A percentile compares a stretch with the other conserved stretches of the same genome.
These are phyloP conservation scores for Ogataea pignaliae DNA, from an alignment of 805 yeast genomes.

Conservation along the genomic window DNA sequence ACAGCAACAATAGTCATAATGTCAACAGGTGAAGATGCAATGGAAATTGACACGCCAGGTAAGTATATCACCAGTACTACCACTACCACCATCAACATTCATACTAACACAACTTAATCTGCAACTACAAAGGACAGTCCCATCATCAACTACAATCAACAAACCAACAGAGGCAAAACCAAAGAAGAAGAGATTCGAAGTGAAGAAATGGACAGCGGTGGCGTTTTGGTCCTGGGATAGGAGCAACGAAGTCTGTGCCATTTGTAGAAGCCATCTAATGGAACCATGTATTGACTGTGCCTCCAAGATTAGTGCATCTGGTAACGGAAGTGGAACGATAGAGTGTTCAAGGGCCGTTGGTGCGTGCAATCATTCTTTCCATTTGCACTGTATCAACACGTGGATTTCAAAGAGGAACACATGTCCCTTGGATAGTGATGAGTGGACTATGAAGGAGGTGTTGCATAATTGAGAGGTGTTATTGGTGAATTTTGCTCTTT, in stretches of 20 bases:
- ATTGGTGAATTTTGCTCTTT: too few species aligned
- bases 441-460: slow-evolving; percentile 52
- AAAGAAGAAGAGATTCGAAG: slow-evolving; percentile 75
- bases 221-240: slow-evolving; percentile 99
- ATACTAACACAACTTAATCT: slow-evolving; percentile 5
- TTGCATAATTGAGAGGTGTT: slow-evolving; percentile 14
- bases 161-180: slow-evolving; percentile 23
- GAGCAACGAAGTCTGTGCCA: slow-evolving; percentile 84
- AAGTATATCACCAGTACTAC: slow-evolving; percentile 3
- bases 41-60: slow-evolving; percentile 25
- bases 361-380: slow-evolving; percentile 96
- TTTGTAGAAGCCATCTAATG: slow-evolving; percentile 97
- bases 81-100: neutral
- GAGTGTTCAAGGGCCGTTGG: slow-evolving; percentile 95
- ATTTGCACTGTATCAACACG: slow-evolving; percentile 90
- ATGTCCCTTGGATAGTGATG: slow-evolving; percentile 93
- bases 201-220: slow-evolving; percentile 97
- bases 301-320: slow-evolving; percentile 54
- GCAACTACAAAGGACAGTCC: neutral
- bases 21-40: slow-evolving; percentile 16
- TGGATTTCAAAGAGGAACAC: slow-evolving; percentile 95
- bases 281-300: slow-evolving; percentile 96
- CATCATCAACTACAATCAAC: neutral
- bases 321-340: slow-evolving; percentile 11
- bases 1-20: neutral